Percentiles rank a stretch among this genome's conserved stretches.
phyloP scores from a whole-genome alignment of 768 basidiomycete species.

The Boletus coccyginus region DNA sequence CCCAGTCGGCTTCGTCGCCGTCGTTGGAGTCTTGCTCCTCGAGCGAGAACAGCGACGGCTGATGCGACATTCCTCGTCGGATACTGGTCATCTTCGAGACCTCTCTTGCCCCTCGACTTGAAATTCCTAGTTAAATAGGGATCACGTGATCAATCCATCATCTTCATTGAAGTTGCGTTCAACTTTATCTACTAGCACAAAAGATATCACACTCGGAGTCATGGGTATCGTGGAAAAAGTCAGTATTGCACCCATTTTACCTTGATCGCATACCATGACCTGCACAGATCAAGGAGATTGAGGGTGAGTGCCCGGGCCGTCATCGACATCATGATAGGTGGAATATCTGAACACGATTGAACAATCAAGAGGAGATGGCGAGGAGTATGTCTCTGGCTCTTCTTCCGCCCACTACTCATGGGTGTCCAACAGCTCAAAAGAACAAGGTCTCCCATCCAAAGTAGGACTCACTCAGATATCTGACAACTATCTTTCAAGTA shows the following conservation, averaged over 20 bases:
- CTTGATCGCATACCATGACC: slow-evolving; percentile 3
- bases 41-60: slow-evolving; percentile 67
- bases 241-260: slow-evolving; percentile 4
- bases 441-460: slow-evolving; percentile 67
- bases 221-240: slow-evolving; percentile 98
- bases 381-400: slow-evolving; percentile 67
- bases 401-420: background rate
- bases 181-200: background rate
- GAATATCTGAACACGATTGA: slow-evolving; percentile 8
- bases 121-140: background rate
- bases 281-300: slow-evolving; percentile 87
- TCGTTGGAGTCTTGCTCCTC: slow-evolving; percentile 51
- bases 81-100: slow-evolving; percentile 20
- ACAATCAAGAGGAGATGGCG: slow-evolving; percentile 86
- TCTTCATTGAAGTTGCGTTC: no score
- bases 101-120: background rate
- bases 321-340: background rate
- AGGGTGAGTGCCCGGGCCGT: slow-evolving; percentile 59
- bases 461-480: background rate
- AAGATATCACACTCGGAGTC: slow-evolving; percentile 25
- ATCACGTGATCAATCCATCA: slow-evolving; percentile 9
- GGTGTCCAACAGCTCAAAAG: slow-evolving; percentile 71
- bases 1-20: slow-evolving; percentile 46
- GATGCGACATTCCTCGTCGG: slow-evolving; percentile 40
- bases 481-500: slow-evolving; percentile 30